phyloP scores from a whole-genome alignment of 225 moss, liverwort and hornwort species.

The Neckera pumila region DNA sequence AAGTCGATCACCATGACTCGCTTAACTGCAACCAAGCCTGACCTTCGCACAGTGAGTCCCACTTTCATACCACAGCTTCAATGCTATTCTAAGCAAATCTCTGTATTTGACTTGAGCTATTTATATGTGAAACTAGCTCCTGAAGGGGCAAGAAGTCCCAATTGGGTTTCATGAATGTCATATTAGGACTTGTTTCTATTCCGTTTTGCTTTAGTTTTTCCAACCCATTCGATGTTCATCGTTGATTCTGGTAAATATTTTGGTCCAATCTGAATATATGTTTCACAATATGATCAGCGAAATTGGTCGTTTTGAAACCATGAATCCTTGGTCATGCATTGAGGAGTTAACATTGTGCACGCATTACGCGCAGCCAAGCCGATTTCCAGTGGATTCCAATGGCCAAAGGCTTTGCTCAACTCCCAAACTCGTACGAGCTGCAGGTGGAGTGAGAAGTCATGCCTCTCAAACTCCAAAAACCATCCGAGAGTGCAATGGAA shows the following conservation, averaged over 20 bases:
- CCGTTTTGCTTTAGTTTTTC: neutral
- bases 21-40: neutral
- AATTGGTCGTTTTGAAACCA: neutral
- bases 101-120: neutral
- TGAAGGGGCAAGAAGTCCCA: neutral
- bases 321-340: neutral
- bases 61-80: neutral
- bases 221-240: neutral
- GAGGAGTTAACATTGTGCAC: neutral
- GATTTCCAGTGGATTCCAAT: conserved; percentile 21
- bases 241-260: neutral
- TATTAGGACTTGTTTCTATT: neutral
- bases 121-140: neutral
- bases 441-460: neutral
- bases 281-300: too few relatives aligned
- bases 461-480: conserved; percentile 6
- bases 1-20: neutral
- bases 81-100: neutral
- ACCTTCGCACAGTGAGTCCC: conserved; percentile 16
- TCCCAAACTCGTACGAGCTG: neutral
- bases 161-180: neutral
- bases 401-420: conserved; percentile 25
- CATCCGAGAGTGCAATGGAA: neutral
- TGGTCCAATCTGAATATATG: neutral
- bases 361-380: conserved; percentile 14